phyloP scores from a whole-genome alignment of 1,284 basidiomycete genomes.

The Microstroma glucosiphilum region DNA sequence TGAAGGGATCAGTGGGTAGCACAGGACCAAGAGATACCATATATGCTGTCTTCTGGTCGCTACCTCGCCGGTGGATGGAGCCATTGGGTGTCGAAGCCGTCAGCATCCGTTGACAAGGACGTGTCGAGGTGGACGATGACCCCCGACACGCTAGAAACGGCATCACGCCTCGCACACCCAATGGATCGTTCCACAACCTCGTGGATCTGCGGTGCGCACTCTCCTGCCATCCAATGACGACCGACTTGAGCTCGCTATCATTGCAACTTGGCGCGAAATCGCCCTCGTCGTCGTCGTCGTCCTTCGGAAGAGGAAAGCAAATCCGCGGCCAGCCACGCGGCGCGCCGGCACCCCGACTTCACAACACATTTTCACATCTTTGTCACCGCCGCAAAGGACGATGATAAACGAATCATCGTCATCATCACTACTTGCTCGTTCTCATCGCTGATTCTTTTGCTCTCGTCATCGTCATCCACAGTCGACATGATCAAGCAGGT shows the following conservation, averaged over 20 bases:
- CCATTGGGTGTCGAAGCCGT: background rate
- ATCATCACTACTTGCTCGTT: background rate
- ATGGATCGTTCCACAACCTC: background rate
- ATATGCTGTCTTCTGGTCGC: background rate
- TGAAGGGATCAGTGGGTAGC: background rate
- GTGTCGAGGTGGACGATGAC: constrained; percentile 1
- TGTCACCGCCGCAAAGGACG: background rate
- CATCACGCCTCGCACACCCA: background rate
- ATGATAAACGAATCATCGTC: background rate
- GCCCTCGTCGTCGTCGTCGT: background rate
- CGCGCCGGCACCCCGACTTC: background rate
- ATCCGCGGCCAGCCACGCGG: background rate
- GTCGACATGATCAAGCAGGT: constrained; percentile 60
- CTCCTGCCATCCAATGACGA: constrained; percentile 1
- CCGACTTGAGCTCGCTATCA: background rate
- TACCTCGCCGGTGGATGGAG: background rate
- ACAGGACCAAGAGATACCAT: background rate
- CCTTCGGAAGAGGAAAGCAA: no score
- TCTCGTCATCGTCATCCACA: constrained; percentile 19
- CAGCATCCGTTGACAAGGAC: background rate
- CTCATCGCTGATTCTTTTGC: background rate
- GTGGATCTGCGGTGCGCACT: background rate
- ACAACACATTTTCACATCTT: background rate
- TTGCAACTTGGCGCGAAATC: background rate
- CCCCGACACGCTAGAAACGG: constrained; percentile 4